phyloP scores from a whole-genome alignment of 164 flowering plant genomes.

The Nymphaea colorata region DNA sequence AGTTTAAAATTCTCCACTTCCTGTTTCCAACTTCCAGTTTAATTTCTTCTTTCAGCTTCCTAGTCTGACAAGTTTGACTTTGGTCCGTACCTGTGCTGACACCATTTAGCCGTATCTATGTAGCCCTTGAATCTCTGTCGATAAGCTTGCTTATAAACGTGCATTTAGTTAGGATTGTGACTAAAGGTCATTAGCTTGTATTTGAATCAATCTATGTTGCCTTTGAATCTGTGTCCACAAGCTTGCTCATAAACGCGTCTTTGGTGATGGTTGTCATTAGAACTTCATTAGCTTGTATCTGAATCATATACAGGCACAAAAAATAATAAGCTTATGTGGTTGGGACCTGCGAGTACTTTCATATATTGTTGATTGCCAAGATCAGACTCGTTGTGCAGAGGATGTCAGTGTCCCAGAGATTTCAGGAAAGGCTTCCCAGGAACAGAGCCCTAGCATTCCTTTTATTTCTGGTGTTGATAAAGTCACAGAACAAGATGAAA shows the following conservation, averaged over 20 bases:
- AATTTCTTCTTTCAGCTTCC: too few species aligned
- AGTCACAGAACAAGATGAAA: conserved; percentile 15
- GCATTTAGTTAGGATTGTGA: too few species aligned
- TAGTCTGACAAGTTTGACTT: too few species aligned
- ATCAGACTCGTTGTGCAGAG: conserved; percentile 18
- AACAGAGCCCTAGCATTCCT: conserved; percentile 13
- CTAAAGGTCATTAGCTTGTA: too few species aligned
- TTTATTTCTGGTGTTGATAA: conserved; percentile 14
- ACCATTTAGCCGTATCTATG: too few species aligned
- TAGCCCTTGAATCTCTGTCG: too few species aligned
- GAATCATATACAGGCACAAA: conserved; percentile 56
- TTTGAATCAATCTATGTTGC: too few species aligned
- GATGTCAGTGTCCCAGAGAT: conserved; percentile 13
- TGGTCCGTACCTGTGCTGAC: too few species aligned
- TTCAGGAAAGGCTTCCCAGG: conserved; percentile 13
- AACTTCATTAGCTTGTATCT: not conserved
- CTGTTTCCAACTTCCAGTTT: too few species aligned
- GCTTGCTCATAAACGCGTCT: not conserved
- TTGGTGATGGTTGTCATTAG: not conserved
- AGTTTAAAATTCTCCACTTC: too few species aligned
- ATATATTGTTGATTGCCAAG: conserved; percentile 56
- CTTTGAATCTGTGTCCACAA: not conserved
- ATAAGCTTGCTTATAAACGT: too few species aligned
- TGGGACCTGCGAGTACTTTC: conserved; percentile 81
- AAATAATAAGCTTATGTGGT: conserved; percentile 79